Conservation (phyloP, 23 red algal genomes). For the Gracilaria gracilis region DNA sequence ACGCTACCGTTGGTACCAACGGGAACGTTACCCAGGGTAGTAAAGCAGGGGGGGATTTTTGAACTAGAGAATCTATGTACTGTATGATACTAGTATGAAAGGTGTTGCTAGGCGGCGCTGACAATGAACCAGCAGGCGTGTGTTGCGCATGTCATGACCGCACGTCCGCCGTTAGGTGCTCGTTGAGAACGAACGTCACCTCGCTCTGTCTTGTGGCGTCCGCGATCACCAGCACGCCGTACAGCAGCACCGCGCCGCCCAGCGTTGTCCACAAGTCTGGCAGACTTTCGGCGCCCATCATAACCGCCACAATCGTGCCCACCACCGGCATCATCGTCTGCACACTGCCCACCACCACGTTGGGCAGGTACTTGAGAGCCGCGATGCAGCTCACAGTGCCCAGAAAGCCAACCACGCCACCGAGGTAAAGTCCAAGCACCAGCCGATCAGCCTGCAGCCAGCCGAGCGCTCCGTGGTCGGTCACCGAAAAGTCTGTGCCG, state of each 20-base stretch:
- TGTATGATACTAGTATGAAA: no score
- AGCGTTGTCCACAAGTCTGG: slow-evolving; percentile 67
- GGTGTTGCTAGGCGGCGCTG: no score
- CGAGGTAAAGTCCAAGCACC: slow-evolving; percentile 59
- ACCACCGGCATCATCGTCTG: slow-evolving; percentile 73
- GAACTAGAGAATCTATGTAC: no score
- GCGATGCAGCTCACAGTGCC: slow-evolving; percentile 67
- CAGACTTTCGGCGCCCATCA: slow-evolving; percentile 41
- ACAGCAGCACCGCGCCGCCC: slow-evolving; percentile 54
- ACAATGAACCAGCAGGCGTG: background rate
- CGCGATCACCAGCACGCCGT: slow-evolving; percentile 63
- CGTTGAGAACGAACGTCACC: slow-evolving; percentile 54
- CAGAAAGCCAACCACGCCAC: slow-evolving; percentile 65
- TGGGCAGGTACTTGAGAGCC: slow-evolving; percentile 63
- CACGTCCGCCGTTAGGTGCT: slow-evolving; percentile 1
- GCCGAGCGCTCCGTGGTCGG: slow-evolving; percentile 68
- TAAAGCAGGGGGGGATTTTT: no score
- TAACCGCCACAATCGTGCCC: slow-evolving; percentile 50
- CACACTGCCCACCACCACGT: slow-evolving; percentile 59
- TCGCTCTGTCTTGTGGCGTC: slow-evolving; percentile 64
- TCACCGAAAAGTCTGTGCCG: slow-evolving; percentile 68
- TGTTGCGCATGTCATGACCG: background rate
- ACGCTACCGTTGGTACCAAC: no score
- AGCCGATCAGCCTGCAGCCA: slow-evolving; percentile 56
- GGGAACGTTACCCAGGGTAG: no score